These are phyloP conservation scores for Hyaloperonospora arabidopsidis DNA, from an alignment of 352 stramenopile species.

Conservation along the genomic window DNA sequence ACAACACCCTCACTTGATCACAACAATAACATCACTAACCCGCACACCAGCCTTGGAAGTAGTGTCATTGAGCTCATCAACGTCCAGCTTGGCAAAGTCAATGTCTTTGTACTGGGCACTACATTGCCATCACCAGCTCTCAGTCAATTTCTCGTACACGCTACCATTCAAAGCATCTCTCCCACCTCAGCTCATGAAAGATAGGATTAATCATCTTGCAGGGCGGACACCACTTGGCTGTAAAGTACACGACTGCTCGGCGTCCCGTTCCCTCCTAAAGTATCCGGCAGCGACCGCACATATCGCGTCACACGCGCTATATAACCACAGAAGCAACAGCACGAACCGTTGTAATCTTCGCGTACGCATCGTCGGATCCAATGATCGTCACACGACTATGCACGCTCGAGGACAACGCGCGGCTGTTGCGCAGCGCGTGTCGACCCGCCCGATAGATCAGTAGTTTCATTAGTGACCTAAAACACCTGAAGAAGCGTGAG, in stretches of 20 bases:
- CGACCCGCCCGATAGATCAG: conserved; percentile 5
- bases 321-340: not conserved
- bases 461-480: no score
- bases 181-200: conserved; percentile 78
- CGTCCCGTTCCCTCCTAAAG: conserved; percentile 46
- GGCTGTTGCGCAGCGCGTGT: conserved; percentile 21
- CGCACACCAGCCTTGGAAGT: conserved; percentile 72
- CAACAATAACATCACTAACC: conserved; percentile 34
- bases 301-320: not conserved
- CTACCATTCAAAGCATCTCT: conserved; percentile 1
- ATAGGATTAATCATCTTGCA: conserved; percentile 88
- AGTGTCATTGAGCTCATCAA: conserved; percentile 77
- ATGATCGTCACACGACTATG: conserved; percentile 68
- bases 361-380: conserved; percentile 66
- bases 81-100: conserved; percentile 81
- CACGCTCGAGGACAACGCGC: conserved; percentile 29
- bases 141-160: conserved; percentile 1
- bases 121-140: conserved; percentile 2
- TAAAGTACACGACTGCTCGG: conserved; percentile 86
- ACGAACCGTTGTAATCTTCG: conserved; percentile 54
- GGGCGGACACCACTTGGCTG: conserved; percentile 84
- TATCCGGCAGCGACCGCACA: conserved; percentile 1
- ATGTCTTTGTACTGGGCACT: conserved; percentile 58
- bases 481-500: no score
- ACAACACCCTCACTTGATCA: not conserved